A percentile compares a stretch with the other conserved stretches of the same genome.
Evolutionary conservation across 495 filamentous ascomycete species (phyloP).

Genomic region (Xylaria sp.): DNA sequence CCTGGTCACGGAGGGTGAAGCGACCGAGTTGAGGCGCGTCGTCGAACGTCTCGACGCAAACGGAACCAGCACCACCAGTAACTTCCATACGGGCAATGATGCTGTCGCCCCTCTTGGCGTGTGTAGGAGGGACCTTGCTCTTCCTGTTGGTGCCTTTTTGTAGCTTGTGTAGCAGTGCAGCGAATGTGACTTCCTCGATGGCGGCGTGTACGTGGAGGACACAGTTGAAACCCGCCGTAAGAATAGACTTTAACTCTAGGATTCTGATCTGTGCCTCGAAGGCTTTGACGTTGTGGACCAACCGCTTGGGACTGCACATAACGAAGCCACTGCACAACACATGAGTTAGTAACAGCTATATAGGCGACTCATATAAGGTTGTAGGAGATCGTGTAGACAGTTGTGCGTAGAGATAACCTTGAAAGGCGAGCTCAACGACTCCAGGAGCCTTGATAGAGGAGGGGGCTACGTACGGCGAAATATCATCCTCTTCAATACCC

Average conservation of each 20-base stretch:
- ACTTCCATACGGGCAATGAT: constrained; percentile 94
- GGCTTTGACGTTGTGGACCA: constrained; percentile 84
- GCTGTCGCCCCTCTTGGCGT: constrained; percentile 88
- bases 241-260: constrained; percentile 93
- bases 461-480: constrained; percentile 62
- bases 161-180: constrained; percentile 85
- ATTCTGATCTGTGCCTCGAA: constrained; percentile 98
- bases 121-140: constrained; percentile 90
- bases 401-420: neutral
- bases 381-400: no score
- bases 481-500: constrained; percentile 96
- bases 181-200: constrained; percentile 93
- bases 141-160: constrained; percentile 95
- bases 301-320: constrained; percentile 87
- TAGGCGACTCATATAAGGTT: neutral
- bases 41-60: constrained; percentile 92
- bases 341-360: constrained; percentile 12
- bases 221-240: constrained; percentile 83
- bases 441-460: neutral
- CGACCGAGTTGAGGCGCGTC: constrained; percentile 94
- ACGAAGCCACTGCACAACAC: constrained; percentile 75
- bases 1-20: constrained; percentile 94
- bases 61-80: constrained; percentile 78
- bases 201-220: constrained; percentile 91
- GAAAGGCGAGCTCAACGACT: neutral